Percentiles rank a stretch among this genome's conserved stretches.
These are phyloP conservation scores for Globisporangium carolinianum DNA, from an alignment of 352 stramenopile genomes.

Conservation along the genomic window DNA sequence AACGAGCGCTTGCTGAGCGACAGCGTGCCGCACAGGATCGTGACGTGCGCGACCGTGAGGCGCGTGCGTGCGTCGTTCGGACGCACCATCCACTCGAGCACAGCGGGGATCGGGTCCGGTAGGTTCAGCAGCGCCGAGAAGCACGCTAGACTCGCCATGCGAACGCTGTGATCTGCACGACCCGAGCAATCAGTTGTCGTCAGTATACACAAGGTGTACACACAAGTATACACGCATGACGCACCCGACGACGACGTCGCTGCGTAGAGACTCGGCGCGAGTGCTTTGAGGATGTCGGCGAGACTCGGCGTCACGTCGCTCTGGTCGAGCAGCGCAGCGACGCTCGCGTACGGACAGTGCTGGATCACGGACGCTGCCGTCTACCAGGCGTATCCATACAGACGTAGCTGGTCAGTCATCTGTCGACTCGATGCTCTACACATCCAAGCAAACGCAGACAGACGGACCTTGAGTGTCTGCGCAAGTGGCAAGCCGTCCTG, in stretches of 20 bases:
- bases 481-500: slow-evolving; percentile 46
- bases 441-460: too few relatives aligned
- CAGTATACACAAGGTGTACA: too few relatives aligned
- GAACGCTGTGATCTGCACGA: slow-evolving; percentile 46
- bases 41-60: slow-evolving; percentile 50
- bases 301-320: slow-evolving; percentile 47
- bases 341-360: slow-evolving; percentile 69
- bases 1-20: slow-evolving; percentile 57
- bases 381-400: slow-evolving; percentile 10
- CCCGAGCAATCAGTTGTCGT: too few relatives aligned
- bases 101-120: slow-evolving; percentile 44
- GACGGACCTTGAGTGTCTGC: slow-evolving; percentile 63
- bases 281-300: slow-evolving; percentile 52
- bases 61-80: slow-evolving; percentile 35
- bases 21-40: slow-evolving; percentile 55
- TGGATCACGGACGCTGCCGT: slow-evolving; percentile 67
- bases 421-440: too few relatives aligned
- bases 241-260: slow-evolving; percentile 40
- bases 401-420: too few relatives aligned
- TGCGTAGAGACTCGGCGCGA: slow-evolving; percentile 66
- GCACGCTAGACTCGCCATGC: slow-evolving; percentile 72
- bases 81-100: slow-evolving; percentile 71
- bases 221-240: too few relatives aligned
- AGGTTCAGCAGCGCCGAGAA: slow-evolving; percentile 75
- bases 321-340: slow-evolving; percentile 39